Evolutionary conservation across 257 asterid species (phyloP).

Genomic region (Hygrophila difformis): DNA sequence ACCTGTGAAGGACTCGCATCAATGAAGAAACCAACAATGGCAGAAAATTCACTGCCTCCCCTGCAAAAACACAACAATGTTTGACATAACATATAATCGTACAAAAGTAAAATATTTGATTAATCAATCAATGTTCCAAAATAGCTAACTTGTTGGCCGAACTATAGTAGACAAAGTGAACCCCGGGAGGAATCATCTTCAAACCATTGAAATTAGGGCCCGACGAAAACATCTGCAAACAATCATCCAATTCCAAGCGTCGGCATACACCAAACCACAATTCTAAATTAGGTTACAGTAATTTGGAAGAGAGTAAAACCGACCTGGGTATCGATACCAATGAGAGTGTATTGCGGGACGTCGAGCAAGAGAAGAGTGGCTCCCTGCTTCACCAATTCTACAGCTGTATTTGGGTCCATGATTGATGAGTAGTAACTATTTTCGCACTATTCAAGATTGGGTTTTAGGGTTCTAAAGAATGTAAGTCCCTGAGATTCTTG

Average conservation of each 20-base stretch:
- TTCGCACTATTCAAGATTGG: no score
- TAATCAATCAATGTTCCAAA: background rate
- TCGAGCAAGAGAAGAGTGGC: conserved; percentile 65
- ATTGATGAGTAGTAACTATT: no score
- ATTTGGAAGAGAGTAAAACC: background rate
- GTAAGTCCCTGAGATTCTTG: no score
- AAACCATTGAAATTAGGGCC: conserved; percentile 91
- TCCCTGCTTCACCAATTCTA: conserved; percentile 60
- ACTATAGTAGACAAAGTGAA: conserved; percentile 73
- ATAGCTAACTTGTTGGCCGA: conserved; percentile 54
- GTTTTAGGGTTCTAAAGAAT: no score
- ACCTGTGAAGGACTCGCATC: conserved; percentile 66
- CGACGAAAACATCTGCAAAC: conserved; percentile 54
- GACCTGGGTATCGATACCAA: conserved; percentile 88
- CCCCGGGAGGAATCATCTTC: conserved; percentile 92
- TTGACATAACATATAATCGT: background rate
- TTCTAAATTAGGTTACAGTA: background rate
- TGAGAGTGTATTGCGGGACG: conserved; percentile 73
- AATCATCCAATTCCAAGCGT: background rate
- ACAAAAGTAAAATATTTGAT: background rate
- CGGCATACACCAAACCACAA: background rate
- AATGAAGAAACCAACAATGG: conserved; percentile 68
- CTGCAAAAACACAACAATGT: conserved; percentile 37
- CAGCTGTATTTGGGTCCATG: conserved; percentile 75
- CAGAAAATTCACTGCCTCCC: conserved; percentile 71